Evolutionary conservation across 2,329 filamentous ascomycete genomes (phyloP).

Genomic region (Monosporascus sp.): DNA sequence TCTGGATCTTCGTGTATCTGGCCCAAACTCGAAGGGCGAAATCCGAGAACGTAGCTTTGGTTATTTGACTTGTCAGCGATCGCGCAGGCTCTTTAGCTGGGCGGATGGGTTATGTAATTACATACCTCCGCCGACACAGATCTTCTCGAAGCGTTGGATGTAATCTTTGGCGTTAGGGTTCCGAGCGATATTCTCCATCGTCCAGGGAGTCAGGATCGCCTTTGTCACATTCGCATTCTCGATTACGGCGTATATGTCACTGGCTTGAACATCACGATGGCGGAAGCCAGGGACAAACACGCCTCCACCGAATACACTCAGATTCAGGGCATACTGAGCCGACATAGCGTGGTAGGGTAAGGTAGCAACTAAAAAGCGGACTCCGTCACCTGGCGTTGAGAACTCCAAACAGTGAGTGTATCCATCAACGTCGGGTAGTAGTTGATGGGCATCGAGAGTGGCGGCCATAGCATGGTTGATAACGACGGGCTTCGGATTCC

Average conservation of each 20-base stretch:
- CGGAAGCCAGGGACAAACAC: constrained; percentile 14
- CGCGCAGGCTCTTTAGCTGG: no score
- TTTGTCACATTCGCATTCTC: constrained; percentile 6
- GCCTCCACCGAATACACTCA: constrained; percentile 12
- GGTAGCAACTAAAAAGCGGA: constrained; percentile 10
- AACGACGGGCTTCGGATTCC: constrained; percentile 10
- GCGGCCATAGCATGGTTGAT: constrained; percentile 7
- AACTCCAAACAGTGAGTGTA: constrained; percentile 6
- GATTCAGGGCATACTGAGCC: constrained; percentile 3
- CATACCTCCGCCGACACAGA: constrained; percentile 17
- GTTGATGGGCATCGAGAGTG: constrained; percentile 2
- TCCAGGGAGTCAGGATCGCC: constrained; percentile 13
- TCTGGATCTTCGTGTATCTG: constrained; percentile 11
- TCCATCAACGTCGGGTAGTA: constrained; percentile 10
- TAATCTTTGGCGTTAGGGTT: constrained; percentile 11
- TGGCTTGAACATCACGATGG: constrained; percentile 6
- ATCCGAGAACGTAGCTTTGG: constrained; percentile 9
- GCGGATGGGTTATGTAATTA: not conserved
- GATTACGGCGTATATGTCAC: constrained; percentile 10
- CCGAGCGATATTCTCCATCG: constrained; percentile 15
- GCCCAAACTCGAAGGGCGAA: constrained; percentile 10
- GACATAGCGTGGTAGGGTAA: constrained; percentile 15
- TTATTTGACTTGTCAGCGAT: no score
- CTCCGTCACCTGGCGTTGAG: constrained; percentile 4
- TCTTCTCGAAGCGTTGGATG: constrained; percentile 10